A percentile compares a stretch with the other conserved stretches of the same genome.
Evolutionary conservation across 202 grass and related monocot genomes (phyloP).

Genomic region (Bolboschoenoplectus hybrid): DNA sequence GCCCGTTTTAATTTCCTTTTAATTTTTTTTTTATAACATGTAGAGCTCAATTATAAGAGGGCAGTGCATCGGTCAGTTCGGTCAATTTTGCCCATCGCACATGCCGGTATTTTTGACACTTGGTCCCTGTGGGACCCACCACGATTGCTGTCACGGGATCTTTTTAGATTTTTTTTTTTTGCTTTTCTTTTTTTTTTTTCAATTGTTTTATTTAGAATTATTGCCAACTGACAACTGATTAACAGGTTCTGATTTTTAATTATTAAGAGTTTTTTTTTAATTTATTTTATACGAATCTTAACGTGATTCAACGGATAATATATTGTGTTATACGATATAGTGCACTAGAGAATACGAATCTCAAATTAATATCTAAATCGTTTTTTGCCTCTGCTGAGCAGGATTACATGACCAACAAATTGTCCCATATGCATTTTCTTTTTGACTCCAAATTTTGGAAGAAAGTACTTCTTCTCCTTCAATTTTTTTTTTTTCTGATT

Average conservation of each 20-base stretch:
- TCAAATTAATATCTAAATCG: neutral
- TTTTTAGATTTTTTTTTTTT: neutral
- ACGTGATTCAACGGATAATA: too few species aligned
- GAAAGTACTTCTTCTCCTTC: neutral
- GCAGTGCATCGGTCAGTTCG: neutral
- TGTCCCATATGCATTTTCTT: neutral
- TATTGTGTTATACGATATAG: too few species aligned
- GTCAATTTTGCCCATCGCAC: slow-evolving; percentile 22
- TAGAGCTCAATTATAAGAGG: slow-evolving; percentile 1
- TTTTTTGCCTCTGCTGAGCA: neutral
- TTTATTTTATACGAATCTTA: too few species aligned
- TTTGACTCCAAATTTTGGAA: neutral
- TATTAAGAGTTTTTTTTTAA: too few species aligned
- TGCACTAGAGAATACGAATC: too few species aligned
- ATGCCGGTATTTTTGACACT: neutral
- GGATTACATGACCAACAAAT: neutral
- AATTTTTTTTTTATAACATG: neutral
- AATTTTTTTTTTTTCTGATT: too few species aligned
- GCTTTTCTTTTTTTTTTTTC: too few species aligned
- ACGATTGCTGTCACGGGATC: neutral
- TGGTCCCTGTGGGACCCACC: neutral
- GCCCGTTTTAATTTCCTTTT: neutral
- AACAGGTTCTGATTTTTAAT: neutral
- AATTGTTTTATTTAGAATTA: slow-evolving; percentile 1
- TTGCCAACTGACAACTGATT: neutral